Conservation (phyloP, 441 rosid species). For the Adansonia gregorii region DNA sequence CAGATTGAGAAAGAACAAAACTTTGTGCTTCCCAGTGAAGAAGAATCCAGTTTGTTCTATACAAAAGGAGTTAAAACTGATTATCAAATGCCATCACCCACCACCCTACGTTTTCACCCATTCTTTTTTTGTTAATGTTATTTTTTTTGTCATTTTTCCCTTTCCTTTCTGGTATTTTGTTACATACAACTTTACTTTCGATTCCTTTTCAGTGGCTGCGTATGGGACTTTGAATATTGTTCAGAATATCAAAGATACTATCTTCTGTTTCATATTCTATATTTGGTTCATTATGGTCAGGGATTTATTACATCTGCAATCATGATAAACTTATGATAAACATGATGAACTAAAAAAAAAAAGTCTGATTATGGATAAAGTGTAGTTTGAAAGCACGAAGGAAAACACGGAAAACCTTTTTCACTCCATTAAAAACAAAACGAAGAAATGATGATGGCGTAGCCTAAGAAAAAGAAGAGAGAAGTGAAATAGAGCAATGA, state of each 20-base stretch:
- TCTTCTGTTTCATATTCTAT: conserved; percentile 19
- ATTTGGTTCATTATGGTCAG: background rate
- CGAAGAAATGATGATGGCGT: too few relatives aligned
- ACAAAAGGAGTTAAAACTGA: conserved; percentile 5
- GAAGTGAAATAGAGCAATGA: background rate
- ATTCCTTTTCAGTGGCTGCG: conserved; percentile 52
- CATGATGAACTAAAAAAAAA: too few relatives aligned
- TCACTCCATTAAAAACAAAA: too few relatives aligned
- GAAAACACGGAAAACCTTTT: background rate
- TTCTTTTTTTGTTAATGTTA: conserved; percentile 31
- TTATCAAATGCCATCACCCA: background rate
- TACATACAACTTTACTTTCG: conserved; percentile 35
- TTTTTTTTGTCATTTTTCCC: background rate
- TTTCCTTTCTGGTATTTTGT: conserved; percentile 3
- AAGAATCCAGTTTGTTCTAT: conserved; percentile 47
- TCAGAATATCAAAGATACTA: conserved; percentile 21
- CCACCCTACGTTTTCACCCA: background rate
- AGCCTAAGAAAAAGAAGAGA: too few relatives aligned
- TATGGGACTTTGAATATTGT: conserved; percentile 24
- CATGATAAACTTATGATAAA: background rate
- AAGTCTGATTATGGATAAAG: too few relatives aligned
- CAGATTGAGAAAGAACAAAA: conserved; percentile 26
- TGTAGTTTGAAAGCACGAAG: background rate
- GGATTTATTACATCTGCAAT: background rate
- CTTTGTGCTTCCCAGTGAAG: conserved; percentile 41